Evolutionary conservation across 1,139 yeast species (phyloP).

Genomic region (Candida pseudoviswanathii): DNA sequence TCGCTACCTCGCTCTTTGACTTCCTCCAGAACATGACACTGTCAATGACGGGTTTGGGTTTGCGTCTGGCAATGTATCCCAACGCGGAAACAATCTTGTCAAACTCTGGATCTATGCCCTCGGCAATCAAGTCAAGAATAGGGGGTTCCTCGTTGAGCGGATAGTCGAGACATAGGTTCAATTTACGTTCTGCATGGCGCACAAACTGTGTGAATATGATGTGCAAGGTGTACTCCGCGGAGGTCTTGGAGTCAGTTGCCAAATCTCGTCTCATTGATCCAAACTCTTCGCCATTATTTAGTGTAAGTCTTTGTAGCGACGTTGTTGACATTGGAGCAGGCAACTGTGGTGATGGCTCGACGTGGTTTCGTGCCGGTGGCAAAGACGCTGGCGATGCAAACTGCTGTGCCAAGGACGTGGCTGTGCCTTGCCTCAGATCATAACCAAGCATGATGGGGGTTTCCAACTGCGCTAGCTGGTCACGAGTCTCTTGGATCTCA

Average conservation of each 20-base stretch:
- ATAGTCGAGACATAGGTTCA: conserved; percentile 70
- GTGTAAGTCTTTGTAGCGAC: conserved; percentile 26
- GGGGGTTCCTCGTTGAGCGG: conserved; percentile 78
- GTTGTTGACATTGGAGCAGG: conserved; percentile 32
- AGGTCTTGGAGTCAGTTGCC: conserved; percentile 72
- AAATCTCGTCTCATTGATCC: conserved; percentile 42
- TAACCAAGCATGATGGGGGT: conserved; percentile 7
- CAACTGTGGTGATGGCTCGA: conserved; percentile 36
- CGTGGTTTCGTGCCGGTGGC: conserved; percentile 19
- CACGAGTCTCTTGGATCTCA: conserved; percentile 7
- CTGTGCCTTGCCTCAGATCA: conserved; percentile 8
- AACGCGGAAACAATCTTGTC: conserved; percentile 83
- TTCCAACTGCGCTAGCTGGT: conserved; percentile 12
- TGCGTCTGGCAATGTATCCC: conserved; percentile 86
- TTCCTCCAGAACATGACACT: conserved; percentile 99
- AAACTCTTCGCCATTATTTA: conserved; percentile 39
- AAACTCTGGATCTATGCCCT: conserved; percentile 83
- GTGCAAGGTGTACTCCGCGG: conserved; percentile 92
- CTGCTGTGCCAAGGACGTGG: conserved; percentile 14
- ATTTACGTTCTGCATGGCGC: conserved; percentile 85
- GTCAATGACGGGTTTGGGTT: conserved; percentile 95
- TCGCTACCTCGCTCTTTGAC: conserved; percentile 81
- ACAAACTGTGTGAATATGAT: conserved; percentile 94
- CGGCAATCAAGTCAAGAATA: conserved; percentile 77
- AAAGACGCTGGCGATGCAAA: conserved; percentile 27